Percentiles rank a stretch among this genome's conserved stretches.
phyloP scores from a whole-genome alignment of 2,329 filamentous ascomycete species.

The Chaetomium globosum region DNA sequence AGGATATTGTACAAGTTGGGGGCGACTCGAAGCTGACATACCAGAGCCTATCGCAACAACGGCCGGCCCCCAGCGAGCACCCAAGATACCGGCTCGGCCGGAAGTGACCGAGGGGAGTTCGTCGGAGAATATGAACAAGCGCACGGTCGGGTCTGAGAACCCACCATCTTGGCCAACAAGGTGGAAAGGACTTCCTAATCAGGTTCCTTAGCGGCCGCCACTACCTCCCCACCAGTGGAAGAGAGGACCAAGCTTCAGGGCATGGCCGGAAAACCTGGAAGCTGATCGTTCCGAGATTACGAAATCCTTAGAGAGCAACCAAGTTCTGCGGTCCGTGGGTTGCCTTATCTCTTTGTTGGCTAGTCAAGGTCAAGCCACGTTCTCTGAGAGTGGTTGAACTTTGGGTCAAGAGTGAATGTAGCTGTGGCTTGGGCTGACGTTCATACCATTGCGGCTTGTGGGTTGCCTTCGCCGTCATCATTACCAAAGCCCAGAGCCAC shows the following conservation, averaged over 20 bases:
- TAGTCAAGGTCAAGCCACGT: background rate
- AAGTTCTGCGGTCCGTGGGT: slow-evolving; percentile 1
- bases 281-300: slow-evolving; percentile 30
- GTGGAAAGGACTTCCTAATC: background rate
- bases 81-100: slow-evolving; percentile 7
- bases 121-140: slow-evolving; percentile 9
- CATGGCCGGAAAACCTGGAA: slow-evolving; percentile 23
- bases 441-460: too few relatives aligned
- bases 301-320: background rate
- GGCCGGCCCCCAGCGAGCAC: background rate
- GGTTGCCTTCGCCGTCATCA: too few relatives aligned
- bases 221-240: background rate
- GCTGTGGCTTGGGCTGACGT: background rate
- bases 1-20: background rate
- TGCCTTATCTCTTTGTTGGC: background rate
- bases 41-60: background rate
- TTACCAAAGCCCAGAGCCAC: too few relatives aligned
- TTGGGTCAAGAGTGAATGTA: background rate
- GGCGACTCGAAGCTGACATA: background rate
- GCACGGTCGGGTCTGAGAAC: background rate
- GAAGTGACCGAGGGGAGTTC: background rate
- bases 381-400: background rate
- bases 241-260: slow-evolving; percentile 10
- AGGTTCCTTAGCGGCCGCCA: background rate
- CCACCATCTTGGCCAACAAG: background rate